phyloP scores from a whole-genome alignment of 202 grass and related monocot species.

The Saccharum hybrid region DNA sequence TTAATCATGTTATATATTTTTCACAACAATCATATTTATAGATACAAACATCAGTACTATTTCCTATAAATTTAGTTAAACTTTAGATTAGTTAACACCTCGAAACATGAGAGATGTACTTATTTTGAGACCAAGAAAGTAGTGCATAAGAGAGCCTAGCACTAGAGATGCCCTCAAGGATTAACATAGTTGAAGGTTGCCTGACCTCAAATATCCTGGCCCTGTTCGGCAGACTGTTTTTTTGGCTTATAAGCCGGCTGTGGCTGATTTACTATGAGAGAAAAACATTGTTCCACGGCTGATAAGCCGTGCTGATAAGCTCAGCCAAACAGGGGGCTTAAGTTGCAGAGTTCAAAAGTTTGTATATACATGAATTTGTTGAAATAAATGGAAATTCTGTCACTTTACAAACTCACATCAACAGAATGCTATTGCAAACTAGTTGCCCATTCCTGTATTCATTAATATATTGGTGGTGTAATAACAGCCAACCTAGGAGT shows the following conservation, averaged over 20 bases:
- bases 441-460: constrained; percentile 49
- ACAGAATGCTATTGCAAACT: constrained; percentile 44
- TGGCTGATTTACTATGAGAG: too few species aligned
- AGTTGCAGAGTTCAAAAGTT: constrained; percentile 39
- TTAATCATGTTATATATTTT: too few species aligned
- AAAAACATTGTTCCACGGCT: too few species aligned
- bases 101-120: too few species aligned
- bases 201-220: constrained; percentile 4
- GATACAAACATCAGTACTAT: too few species aligned
- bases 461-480: constrained; percentile 55
- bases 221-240: too few species aligned
- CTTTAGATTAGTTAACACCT: too few species aligned
- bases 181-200: neutral
- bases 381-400: constrained; percentile 42
- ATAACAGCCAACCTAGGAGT: constrained; percentile 54
- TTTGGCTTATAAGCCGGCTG: too few species aligned
- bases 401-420: constrained; percentile 63
- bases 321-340: neutral
- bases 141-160: neutral
- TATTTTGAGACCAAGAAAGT: neutral
- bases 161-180: neutral
- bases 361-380: constrained; percentile 60
- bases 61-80: too few species aligned
- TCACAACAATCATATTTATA: too few species aligned
- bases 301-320: too few species aligned